Percentiles rank a stretch among this genome's conserved stretches.
phyloP scores from a whole-genome alignment of 495 filamentous ascomycete species.

The Xylaria curta region DNA sequence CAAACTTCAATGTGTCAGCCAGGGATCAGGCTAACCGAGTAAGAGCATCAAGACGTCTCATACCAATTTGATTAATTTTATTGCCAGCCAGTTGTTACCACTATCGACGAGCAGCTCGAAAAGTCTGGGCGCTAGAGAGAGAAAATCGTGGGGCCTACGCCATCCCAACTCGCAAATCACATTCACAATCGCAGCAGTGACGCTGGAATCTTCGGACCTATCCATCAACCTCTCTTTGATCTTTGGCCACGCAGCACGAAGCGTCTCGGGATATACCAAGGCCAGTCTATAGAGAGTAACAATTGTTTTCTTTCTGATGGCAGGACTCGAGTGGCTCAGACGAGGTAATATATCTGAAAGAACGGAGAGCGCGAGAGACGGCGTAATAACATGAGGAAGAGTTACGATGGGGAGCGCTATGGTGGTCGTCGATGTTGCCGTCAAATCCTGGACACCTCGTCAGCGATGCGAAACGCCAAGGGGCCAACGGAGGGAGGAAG shows the following conservation, averaged over 20 bases:
- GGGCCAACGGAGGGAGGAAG: neutral
- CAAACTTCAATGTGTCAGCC: conserved; percentile 70
- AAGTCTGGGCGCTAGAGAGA: conserved; percentile 87
- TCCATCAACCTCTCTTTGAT: conserved; percentile 95
- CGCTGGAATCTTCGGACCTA: conserved; percentile 85
- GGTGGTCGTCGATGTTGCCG: conserved; percentile 71
- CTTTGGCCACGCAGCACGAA: conserved; percentile 93
- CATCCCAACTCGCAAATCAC: conserved; percentile 96
- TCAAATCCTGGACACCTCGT: conserved; percentile 69
- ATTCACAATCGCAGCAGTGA: conserved; percentile 94
- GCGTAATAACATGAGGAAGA: conserved; percentile 88
- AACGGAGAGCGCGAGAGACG: conserved; percentile 86
- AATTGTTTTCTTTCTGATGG: conserved; percentile 92
- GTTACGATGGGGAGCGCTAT: conserved; percentile 86
- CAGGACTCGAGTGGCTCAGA: conserved; percentile 79
- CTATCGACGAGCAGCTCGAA: conserved; percentile 92
- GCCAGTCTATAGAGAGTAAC: conserved; percentile 91
- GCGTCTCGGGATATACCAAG: conserved; percentile 90
- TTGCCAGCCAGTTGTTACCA: conserved; percentile 99
- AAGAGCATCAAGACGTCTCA: conserved; percentile 35
- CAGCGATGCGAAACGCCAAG: conserved; percentile 20
- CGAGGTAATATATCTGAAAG: conserved; percentile 85
- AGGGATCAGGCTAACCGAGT: neutral
- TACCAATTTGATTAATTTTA: conserved; percentile 97
- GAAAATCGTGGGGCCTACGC: conserved; percentile 90